These are phyloP conservation scores for Arxiozyma telluris DNA, from an alignment of 1,139 yeast species.

Conservation along the genomic window DNA sequence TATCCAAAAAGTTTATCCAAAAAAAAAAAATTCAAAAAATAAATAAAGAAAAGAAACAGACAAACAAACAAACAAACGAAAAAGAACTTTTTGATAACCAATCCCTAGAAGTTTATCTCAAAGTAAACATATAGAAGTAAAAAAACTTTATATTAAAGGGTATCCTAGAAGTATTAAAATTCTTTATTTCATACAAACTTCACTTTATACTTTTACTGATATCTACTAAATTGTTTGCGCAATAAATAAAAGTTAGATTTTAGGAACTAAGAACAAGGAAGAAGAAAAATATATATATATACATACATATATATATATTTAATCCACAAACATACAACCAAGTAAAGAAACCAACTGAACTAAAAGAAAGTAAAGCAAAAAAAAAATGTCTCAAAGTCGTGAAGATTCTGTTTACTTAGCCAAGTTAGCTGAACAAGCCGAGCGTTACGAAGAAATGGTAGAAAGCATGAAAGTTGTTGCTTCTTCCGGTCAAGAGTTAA, in stretches of 20 bases:
- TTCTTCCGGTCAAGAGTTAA: slow-evolving; percentile 87
- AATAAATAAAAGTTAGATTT: too few relatives aligned
- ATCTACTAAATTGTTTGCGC: too few relatives aligned
- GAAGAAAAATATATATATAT: too few relatives aligned
- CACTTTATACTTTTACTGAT: background rate
- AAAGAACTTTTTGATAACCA: too few relatives aligned
- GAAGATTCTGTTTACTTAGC: slow-evolving; percentile 98
- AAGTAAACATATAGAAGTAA: background rate
- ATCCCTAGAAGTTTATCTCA: background rate
- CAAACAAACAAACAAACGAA: background rate
- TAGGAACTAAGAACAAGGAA: too few relatives aligned
- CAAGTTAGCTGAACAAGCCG: slow-evolving; percentile 98
- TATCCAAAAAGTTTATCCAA: too few relatives aligned
- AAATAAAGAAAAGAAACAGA: too few relatives aligned
- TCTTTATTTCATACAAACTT: too few relatives aligned
- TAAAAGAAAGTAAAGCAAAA: background rate
- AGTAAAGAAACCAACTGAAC: background rate
- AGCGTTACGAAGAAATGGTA: slow-evolving; percentile 99
- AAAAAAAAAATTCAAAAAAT: too few relatives aligned
- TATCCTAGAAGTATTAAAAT: too few relatives aligned
- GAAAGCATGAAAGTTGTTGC: slow-evolving; percentile 98
- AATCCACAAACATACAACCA: too few relatives aligned
- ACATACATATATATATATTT: too few relatives aligned
- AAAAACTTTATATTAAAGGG: background rate
- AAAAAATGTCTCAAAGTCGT: slow-evolving; percentile 46